These are phyloP conservation scores for Conringia planisiliqua DNA, from an alignment of 345 rosid genomes.

Conservation along the genomic window DNA sequence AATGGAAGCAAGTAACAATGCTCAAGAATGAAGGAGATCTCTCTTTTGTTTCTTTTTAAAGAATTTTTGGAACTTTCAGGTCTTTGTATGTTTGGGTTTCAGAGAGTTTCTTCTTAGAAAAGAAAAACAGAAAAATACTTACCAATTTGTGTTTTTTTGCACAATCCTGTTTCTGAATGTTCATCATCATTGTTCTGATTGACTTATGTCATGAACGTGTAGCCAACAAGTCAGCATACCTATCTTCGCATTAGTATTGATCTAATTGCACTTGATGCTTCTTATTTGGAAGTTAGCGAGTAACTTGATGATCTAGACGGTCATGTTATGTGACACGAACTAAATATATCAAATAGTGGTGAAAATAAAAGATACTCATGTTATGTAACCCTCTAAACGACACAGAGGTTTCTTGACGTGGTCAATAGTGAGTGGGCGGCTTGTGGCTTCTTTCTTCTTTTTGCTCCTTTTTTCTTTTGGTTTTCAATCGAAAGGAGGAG, in stretches of 20 bases:
- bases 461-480: not conserved
- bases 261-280: not conserved
- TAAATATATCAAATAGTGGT: not conserved
- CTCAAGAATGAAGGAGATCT: constrained; percentile 33
- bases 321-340: constrained; percentile 30
- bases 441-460: not conserved
- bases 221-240: not conserved
- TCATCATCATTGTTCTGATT: constrained; percentile 24
- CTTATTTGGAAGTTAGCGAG: not conserved
- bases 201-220: not conserved
- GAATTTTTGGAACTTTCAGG: constrained; percentile 54
- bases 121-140: not conserved
- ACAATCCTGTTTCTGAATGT: constrained; percentile 52
- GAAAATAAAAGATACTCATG: not conserved
- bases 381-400: not conserved
- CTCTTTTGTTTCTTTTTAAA: constrained; percentile 16
- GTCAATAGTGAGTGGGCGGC: not conserved
- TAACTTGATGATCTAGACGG: not conserved
- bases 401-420: not conserved
- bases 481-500: not conserved
- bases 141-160: constrained; percentile 44
- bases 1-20: constrained; percentile 55
- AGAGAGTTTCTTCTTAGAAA: not conserved
- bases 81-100: constrained; percentile 34
- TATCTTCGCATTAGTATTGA: not conserved